A percentile compares a stretch with the other conserved stretches of the same genome.
phyloP scores from a whole-genome alignment of 1,284 basidiomycete genomes.

The Ustilago sp. region DNA sequence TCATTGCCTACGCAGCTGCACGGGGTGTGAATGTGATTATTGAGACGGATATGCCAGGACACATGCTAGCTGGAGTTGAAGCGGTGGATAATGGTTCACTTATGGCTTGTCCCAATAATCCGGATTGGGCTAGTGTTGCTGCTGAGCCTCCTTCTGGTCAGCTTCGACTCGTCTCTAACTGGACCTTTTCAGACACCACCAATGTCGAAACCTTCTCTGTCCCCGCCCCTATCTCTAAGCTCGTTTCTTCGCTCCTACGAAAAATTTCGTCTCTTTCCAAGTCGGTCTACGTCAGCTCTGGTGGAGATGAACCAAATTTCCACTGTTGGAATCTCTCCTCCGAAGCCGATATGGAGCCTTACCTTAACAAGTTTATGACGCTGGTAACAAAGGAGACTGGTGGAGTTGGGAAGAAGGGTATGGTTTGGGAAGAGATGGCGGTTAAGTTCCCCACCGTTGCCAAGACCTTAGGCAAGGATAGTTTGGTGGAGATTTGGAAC shows the following conservation, averaged over 20 bases:
- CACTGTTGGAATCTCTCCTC: constrained; percentile 74
- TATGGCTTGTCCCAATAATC: constrained; percentile 77
- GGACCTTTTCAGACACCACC: constrained; percentile 74
- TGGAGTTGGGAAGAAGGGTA: constrained; percentile 74
- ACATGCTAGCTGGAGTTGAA: constrained; percentile 77
- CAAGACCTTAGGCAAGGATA: constrained; percentile 75
- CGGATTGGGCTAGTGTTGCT: constrained; percentile 74
- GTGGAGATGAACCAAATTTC: constrained; percentile 84
- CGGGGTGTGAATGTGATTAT: constrained; percentile 83
- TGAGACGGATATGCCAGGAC: constrained; percentile 82
- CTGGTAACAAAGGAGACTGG: constrained; percentile 73
- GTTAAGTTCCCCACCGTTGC: constrained; percentile 50
- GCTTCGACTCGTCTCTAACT: constrained; percentile 69
- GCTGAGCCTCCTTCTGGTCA: constrained; percentile 83
- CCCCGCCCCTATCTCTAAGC: constrained; percentile 67
- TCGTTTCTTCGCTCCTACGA: constrained; percentile 54
- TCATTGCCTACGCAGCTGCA: constrained; percentile 79
- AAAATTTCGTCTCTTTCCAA: constrained; percentile 72
- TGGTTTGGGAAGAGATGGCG: constrained; percentile 78
- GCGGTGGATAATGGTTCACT: constrained; percentile 77
- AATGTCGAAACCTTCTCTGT: constrained; percentile 63
- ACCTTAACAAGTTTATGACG: constrained; percentile 75
- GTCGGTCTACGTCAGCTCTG: constrained; percentile 78
- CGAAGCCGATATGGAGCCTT: constrained; percentile 49
- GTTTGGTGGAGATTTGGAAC: constrained; percentile 81